A percentile compares a stretch with the other conserved stretches of the same genome.
Evolutionary conservation across 2,329 filamentous ascomycete species (phyloP).

Genomic region (Macrophomina phaseolina): DNA sequence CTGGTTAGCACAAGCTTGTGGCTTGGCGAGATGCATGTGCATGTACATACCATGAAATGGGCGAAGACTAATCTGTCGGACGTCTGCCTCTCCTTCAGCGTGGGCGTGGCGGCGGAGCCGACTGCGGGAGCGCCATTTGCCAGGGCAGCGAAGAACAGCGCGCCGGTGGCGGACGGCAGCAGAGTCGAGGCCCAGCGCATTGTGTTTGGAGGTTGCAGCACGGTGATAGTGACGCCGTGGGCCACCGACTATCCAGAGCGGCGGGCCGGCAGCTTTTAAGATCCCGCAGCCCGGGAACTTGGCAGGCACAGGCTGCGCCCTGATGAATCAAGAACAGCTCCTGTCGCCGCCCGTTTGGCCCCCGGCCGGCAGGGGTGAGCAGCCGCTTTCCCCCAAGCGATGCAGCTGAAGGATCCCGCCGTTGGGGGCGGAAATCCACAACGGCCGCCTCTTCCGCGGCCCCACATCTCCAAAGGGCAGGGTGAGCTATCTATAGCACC

Average conservation of each 20-base stretch:
- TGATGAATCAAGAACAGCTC: background rate
- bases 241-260: background rate
- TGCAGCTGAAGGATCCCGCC: background rate
- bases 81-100: slow-evolving; percentile 3
- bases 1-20: background rate
- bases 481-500: too few relatives aligned
- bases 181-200: background rate
- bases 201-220: background rate
- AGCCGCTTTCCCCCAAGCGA: background rate
- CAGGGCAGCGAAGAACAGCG: background rate
- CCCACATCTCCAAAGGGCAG: too few relatives aligned
- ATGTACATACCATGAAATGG: slow-evolving; percentile 19
- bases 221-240: background rate
- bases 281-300: background rate
- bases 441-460: too few relatives aligned
- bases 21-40: too few relatives aligned
- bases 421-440: background rate
- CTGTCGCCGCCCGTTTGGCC: background rate
- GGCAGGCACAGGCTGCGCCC: background rate
- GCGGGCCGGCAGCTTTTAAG: background rate
- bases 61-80: slow-evolving; percentile 18
- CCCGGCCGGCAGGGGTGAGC: background rate
- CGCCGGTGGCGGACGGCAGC: slow-evolving; percentile 1
- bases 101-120: background rate
- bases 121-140: background rate